Conservation (phyloP, 371 early-diverging fungal species). For the Mycotypha africana region DNA sequence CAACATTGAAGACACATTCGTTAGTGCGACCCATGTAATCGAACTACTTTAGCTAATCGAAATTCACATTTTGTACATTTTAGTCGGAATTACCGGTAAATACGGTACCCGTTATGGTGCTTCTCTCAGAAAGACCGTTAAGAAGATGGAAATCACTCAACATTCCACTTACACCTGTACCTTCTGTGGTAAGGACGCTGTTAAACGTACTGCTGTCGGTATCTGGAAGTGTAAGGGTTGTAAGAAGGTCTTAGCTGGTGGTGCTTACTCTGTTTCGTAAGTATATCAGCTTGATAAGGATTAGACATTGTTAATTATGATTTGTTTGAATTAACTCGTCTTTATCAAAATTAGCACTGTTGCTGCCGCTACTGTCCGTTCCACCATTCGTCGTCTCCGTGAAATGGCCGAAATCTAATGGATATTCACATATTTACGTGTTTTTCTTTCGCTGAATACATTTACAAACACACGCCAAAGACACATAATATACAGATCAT, state of each 20-base stretch:
- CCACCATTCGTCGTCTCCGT: constrained; percentile 96
- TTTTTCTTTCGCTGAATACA: background rate
- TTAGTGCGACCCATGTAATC: constrained; percentile 99
- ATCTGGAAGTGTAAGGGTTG: constrained; percentile 99
- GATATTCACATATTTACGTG: background rate
- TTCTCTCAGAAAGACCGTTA: constrained; percentile 99
- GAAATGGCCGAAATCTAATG: constrained; percentile 90
- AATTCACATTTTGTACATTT: too few relatives aligned
- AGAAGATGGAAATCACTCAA: constrained; percentile 99
- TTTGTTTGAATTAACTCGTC: background rate
- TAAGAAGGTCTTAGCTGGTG: constrained; percentile 96
- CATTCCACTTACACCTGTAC: constrained; percentile 99
- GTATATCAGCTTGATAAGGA: constrained; percentile 41
- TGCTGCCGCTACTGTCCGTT: constrained; percentile 88
- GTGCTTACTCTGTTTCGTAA: constrained; percentile 96
- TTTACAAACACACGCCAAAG: background rate
- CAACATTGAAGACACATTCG: constrained; percentile 99
- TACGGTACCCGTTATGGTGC: constrained; percentile 99
- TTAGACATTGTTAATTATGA: background rate
- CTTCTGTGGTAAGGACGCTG: constrained; percentile 98
- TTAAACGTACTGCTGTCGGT: constrained; percentile 97
- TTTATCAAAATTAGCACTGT: constrained; percentile 60
- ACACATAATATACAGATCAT: background rate
- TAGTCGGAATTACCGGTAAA: constrained; percentile 99
- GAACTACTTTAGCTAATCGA: constrained; percentile 98